Base-by-base conservation (phyloP, 176 grass and related monocot genomes). In the Poa pratensis region DNA sequence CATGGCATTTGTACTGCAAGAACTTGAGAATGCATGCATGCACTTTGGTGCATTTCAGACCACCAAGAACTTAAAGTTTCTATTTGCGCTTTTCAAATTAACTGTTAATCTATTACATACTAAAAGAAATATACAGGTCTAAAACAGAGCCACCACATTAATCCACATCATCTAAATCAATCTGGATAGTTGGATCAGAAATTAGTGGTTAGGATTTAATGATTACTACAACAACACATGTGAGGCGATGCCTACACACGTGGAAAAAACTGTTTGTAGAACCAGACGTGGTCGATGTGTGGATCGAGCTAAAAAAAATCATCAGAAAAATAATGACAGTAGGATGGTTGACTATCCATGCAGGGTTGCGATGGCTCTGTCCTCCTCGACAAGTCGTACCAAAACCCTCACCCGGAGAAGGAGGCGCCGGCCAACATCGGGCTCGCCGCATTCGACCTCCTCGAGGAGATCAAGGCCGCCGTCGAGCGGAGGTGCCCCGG, bases 291-390 rank as follows among this genome's bases (percentile, higher is more conserved):
- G 63, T 66, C 3, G 22, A 61, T 3, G n/a, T 26, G 10, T 24
- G 2, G 3, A 24, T 2, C n/a, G 19, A 53, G 6, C 1, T 57
- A 22, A 65, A 3, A 1, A 17, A 5, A 62, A 2, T 9, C 2
- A 16, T 49, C 12, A 4, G 5, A 51, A 51, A 51, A 51, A 16
- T 16, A 51, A 5, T 51, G 15, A 51, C 14, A 51, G 0, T 51
- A 16, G 3, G 48, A 12, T 15, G 48, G 48, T 49, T 46, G 9
- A 34, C 61, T 16, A 19, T 68, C 8, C 18, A 51, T 77, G 28
- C 84, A 94, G 89, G 92, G 92, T 0, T 94, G 92, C 23, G 92
- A 94, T 11, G 92, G 13, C 2, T 94, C 92, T 3, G 90, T 94
- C 15, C 78, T 94, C 13, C 42, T 94, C 2, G 87, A 89, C 79